Conservation (phyloP, 306 rosid species). For the Vicia sativa region DNA sequence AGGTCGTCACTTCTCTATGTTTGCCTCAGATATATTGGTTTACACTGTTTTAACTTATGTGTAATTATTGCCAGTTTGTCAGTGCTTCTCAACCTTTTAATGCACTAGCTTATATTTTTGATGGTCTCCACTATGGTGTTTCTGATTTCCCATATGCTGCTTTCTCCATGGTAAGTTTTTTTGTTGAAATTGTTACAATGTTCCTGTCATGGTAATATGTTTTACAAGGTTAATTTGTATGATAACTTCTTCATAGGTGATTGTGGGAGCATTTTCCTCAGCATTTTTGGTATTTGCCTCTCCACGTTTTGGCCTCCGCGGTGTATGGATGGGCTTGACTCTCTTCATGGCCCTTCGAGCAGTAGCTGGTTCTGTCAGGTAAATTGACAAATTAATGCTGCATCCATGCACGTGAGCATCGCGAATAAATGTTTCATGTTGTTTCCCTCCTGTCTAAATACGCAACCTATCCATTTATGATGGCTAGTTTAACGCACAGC, state of each 20-base stretch:
- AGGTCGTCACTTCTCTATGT: conserved; percentile 18
- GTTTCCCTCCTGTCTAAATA: conserved; percentile 14
- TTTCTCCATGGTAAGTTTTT: conserved; percentile 74
- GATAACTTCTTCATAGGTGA: conserved; percentile 50
- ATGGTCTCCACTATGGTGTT: conserved; percentile 92
- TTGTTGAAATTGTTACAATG: conserved; percentile 19
- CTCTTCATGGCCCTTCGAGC: conserved; percentile 84
- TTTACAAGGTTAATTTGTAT: conserved; percentile 18
- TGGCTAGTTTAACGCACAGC: conserved; percentile 1
- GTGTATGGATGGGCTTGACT: conserved; percentile 84
- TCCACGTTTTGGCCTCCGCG: conserved; percentile 65
- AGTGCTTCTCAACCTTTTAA: conserved; percentile 94
- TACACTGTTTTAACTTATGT: conserved; percentile 23
- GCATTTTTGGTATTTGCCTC: conserved; percentile 69
- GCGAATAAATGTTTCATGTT: conserved; percentile 18
- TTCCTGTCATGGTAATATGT: conserved; percentile 30
- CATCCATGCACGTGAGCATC: background rate
- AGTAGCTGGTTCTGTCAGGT: conserved; percentile 81
- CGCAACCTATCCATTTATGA: conserved; percentile 1
- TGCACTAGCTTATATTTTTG: conserved; percentile 83
- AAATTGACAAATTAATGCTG: conserved; percentile 23
- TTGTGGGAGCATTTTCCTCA: conserved; percentile 74
- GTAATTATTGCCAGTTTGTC: conserved; percentile 60
- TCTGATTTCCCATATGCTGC: conserved; percentile 96
- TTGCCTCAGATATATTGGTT: conserved; percentile 27